Base-by-base conservation (phyloP, 2,329 filamentous ascomycete genomes). In the Shiraia sp. region DNA sequence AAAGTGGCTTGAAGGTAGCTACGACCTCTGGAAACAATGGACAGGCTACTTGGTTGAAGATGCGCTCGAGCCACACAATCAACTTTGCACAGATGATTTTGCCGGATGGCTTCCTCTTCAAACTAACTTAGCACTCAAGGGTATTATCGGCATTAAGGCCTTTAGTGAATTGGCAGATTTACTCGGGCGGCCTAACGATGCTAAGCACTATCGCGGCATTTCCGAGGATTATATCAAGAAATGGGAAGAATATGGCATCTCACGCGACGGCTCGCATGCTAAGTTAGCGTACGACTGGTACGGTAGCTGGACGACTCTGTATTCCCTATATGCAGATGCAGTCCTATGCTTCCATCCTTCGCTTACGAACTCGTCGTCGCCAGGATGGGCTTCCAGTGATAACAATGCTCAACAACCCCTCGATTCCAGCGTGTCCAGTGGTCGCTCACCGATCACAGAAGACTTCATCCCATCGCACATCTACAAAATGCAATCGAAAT, bases 21-120 rank as follows among this genome's bases (percentile, higher is more conserved):
- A 90, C 69, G 67, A 74, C 2, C 75, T 91, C 22, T 84, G 89
- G 70, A 83, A 82, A 51, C 84, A 90, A 59, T 93, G 88, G 88
- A 89, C 87, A 0, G 75, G 80, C 6, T 93, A 90, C 63, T 74
- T 93, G 15, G 80, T 91, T n/a, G 78, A 88, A 23, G 87, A 84
- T 61, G 80, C 86, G 17, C 74, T 92, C 29, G 82, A 88, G 43
- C 88, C 88, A 2, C 80, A 83, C 3, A 83, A 88, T 49, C 88
- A 92, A 68, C 77, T 93, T 12, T 90, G 84, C 14, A 93, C 88
- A 1, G 88, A 93, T 59, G 88, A 93, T 61, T 93, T 92, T 65
- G 88, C 88, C 2, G 88, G 88, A 28, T 85, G 85, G 66, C 75
- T 90, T 14, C 80, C 84, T 4, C 83, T 91, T 49, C 88, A 92